Evolutionary conservation across 257 asterid genomes (phyloP), one percentile per base, ranked within the genome.

Genomic region (Solanum chilense): DNA sequence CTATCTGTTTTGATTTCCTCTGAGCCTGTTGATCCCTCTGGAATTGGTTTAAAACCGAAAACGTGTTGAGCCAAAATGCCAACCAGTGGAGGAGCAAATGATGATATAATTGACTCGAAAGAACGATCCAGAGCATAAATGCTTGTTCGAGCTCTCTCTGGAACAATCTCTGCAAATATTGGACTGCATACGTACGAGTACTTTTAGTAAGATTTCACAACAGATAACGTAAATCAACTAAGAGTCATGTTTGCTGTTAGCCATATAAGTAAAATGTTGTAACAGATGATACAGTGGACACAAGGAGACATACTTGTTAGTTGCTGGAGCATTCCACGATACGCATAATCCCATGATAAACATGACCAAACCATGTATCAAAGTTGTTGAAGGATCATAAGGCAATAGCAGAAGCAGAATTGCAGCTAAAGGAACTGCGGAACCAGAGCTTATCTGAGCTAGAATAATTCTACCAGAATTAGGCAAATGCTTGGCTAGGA

Each of bases 271-370:
- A 33, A 56, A 75, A 74, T 74, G 56, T 31, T 45, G n/a, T 83
- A 84, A n/a, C 42, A n/a, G 58, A 66, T 52, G 5, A 58, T 29
- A 33, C 4, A n/a, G 47, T 71, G 75, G 45, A 8, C 14, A 20
- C 35, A 23, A 52, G 60, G 83, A 21, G 3, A 89, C 93, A 3
- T 93, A 95, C 99, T 94, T 94, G 96, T 95, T 97, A 70, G 99
- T 95, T 18, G 99, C 98, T 5, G 97, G 93, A 86, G 92, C 97
- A 88, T 94, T 93, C 99, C 99, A 97, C 62, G 98, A 91, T 83
- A 91, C 85, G 90, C 87, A 86, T 2, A 94, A 91, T 77, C 99
- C 98, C 95, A 92, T 92, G 85, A 94, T 71, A 78, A 94, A 89
- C 90, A 97, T 88, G 89, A 95, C 94, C 1, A 94, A 73, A 73